Base-by-base conservation (phyloP, 345 rosid genomes). In the Gossypium mustelinum region DNA sequence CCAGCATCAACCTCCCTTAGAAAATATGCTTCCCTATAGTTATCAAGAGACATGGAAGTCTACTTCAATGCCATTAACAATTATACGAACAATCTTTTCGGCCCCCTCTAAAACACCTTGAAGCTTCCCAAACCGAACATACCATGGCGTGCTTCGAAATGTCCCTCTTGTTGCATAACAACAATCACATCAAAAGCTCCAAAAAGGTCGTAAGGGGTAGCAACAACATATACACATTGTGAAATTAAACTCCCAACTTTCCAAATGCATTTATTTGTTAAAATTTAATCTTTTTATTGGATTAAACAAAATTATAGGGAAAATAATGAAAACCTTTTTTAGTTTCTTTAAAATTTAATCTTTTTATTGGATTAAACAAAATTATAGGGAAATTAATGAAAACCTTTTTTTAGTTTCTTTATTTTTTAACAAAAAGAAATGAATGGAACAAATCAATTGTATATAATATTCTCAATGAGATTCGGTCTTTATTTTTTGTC, bases 101-200 rank as follows among this genome's bases (percentile, higher is more conserved):
- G 90, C 86, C 11, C 97, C 96, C 81, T 92, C 92, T 9, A 94
- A 87, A 74, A 94, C 97, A 51, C 98, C 98, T 84, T 94, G 97
- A 80, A 94, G 92, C 80, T 94, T 94, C 54, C 98, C 97, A 63
- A 94, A 94, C 80, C 93, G 84, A 66, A 94, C 98, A 56, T 94
- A 87, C 97, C 98, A 94, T 48, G 97, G 98, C 34, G 4, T 3
- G 34, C 34, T 29, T 29, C 34, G 5, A 29, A 29, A 29, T 29
- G 34, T 29, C 34, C 0, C 94, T 94, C 96, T 78, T 90, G 86
- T 84, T 94, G 98, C 74, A 84, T 90, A 72, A 94, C 98, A 48
- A 87, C 96, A 73, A 94, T 90, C 16, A 90, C 93, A 82, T 94
- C 98, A 80, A 94, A 87, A 74, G 98, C 98, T 65, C 98, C 98